A percentile compares a stretch with the other conserved stretches of the same genome.
phyloP scores from a whole-genome alignment of 169 alveolate genomes.

The Babesia gibsoni region DNA sequence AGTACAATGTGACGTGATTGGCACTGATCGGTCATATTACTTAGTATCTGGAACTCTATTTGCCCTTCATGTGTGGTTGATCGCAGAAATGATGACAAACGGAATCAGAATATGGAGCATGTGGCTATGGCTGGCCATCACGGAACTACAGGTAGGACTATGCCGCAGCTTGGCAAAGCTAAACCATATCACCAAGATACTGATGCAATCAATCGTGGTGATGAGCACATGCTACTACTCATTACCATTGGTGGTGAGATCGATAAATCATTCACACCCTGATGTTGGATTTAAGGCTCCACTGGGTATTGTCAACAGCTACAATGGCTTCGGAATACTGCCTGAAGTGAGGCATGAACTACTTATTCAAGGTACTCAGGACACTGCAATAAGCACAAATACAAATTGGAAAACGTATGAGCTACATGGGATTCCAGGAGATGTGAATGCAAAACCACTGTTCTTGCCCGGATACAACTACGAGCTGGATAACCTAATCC shows the following conservation, averaged over 20 bases:
- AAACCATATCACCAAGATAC: not conserved
- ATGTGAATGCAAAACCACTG: not conserved
- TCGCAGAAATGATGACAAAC: constrained; percentile 31
- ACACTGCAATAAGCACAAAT: constrained; percentile 11
- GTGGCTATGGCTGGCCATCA: constrained; percentile 35
- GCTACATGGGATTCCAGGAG: constrained; percentile 31
- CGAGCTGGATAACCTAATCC: constrained; percentile 37
- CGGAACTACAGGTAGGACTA: constrained; percentile 39
- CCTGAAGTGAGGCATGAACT: constrained; percentile 20
- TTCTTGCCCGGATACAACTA: constrained; percentile 29
- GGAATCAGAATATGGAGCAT: constrained; percentile 43
- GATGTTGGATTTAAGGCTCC: constrained; percentile 16
- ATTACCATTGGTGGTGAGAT: constrained; percentile 1
- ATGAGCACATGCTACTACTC: not conserved
- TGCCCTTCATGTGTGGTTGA: constrained; percentile 26
- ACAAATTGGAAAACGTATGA: constrained; percentile 54
- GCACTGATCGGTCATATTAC: not conserved
- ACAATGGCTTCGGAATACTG: constrained; percentile 18
- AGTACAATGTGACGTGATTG: constrained; percentile 40
- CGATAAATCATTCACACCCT: not conserved
- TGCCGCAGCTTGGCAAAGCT: not conserved
- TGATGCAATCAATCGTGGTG: constrained; percentile 31
- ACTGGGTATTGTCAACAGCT: constrained; percentile 39
- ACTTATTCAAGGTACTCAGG: constrained; percentile 56
- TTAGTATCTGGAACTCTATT: constrained; percentile 25